These are phyloP conservation scores for Athelia sp. DNA, from an alignment of 1,284 basidiomycete genomes.

Conservation along the genomic window DNA sequence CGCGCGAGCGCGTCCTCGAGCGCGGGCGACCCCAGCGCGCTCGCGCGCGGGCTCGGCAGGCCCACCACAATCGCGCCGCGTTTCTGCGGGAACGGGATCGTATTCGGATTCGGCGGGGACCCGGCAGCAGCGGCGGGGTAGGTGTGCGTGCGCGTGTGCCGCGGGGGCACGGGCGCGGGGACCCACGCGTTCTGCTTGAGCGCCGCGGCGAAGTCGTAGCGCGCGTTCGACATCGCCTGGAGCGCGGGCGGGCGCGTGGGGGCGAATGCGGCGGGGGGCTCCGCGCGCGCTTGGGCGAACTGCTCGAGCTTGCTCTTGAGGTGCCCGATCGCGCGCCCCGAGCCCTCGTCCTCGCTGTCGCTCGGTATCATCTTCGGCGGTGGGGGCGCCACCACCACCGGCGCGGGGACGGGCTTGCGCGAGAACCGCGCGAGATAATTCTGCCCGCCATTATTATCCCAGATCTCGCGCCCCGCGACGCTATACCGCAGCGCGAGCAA, in stretches of 20 bases:
- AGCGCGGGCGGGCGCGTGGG: neutral
- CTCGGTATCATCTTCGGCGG: slow-evolving; percentile 19
- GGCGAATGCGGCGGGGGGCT: slow-evolving; percentile 15
- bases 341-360: slow-evolving; percentile 18
- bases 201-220: slow-evolving; percentile 54
- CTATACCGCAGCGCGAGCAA: slow-evolving; percentile 79
- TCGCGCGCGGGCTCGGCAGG: slow-evolving; percentile 8
- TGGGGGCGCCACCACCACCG: no score
- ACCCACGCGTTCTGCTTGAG: slow-evolving; percentile 38
- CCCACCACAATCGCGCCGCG: slow-evolving; percentile 7
- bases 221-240: slow-evolving; percentile 31
- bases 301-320: slow-evolving; percentile 53
- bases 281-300: slow-evolving; percentile 39
- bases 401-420: neutral
- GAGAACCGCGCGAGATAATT: slow-evolving; percentile 77
- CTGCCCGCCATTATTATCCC: slow-evolving; percentile 86
- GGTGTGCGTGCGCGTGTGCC: slow-evolving; percentile 27
- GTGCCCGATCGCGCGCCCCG: slow-evolving; percentile 34
- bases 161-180: slow-evolving; percentile 18
- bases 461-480: slow-evolving; percentile 69
- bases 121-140: slow-evolving; percentile 30
- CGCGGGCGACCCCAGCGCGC: slow-evolving; percentile 37
- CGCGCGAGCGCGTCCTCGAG: slow-evolving; percentile 10
- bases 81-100: slow-evolving; percentile 34
- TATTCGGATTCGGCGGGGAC: no score